These are phyloP conservation scores for Phialocephala subalpina DNA, from an alignment of 2,329 filamentous ascomycete genomes.

Conservation along the genomic window DNA sequence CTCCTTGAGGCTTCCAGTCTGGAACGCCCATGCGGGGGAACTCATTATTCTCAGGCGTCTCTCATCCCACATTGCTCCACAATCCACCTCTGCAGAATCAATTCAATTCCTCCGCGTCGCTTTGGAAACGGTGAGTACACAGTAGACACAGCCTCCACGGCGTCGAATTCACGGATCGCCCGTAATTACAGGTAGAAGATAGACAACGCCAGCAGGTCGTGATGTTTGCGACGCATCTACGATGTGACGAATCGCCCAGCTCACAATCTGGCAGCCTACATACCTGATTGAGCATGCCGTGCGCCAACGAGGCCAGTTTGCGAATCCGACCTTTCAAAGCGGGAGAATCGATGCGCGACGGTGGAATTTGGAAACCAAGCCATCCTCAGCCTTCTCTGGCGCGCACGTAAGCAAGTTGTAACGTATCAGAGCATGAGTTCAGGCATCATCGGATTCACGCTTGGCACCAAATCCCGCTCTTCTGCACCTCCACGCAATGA, in stretches of 20 bases:
- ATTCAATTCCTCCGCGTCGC: slow-evolving; percentile 18
- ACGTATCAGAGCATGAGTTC: slow-evolving; percentile 26
- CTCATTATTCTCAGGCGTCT: background rate
- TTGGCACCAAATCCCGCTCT: slow-evolving; percentile 24
- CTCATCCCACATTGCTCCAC: slow-evolving; percentile 11
- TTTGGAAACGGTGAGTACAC: slow-evolving; percentile 18
- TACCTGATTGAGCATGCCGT: slow-evolving; percentile 25
- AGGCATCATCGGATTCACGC: slow-evolving; percentile 16
- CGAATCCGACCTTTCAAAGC: slow-evolving; percentile 15
- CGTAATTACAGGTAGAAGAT: slow-evolving; percentile 9
- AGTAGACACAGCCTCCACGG: slow-evolving; percentile 30
- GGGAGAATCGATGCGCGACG: slow-evolving; percentile 15
- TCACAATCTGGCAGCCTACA: slow-evolving; percentile 30
- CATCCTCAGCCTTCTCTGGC: slow-evolving; percentile 26
- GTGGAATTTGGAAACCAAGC: slow-evolving; percentile 15
- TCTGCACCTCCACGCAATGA: slow-evolving; percentile 24
- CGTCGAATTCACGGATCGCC: slow-evolving; percentile 20
- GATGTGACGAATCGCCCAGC: slow-evolving; percentile 20
- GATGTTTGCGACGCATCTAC: slow-evolving; percentile 7
- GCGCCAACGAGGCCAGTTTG: slow-evolving; percentile 16
- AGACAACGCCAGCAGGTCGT: background rate
- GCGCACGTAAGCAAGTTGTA: slow-evolving; percentile 28
- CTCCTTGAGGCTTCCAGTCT: background rate
- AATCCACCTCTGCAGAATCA: slow-evolving; percentile 10
- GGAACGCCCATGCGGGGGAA: slow-evolving; percentile 4